phyloP scores from a whole-genome alignment of 2,329 filamentous ascomycete genomes.

The Alternaria arborescens region DNA sequence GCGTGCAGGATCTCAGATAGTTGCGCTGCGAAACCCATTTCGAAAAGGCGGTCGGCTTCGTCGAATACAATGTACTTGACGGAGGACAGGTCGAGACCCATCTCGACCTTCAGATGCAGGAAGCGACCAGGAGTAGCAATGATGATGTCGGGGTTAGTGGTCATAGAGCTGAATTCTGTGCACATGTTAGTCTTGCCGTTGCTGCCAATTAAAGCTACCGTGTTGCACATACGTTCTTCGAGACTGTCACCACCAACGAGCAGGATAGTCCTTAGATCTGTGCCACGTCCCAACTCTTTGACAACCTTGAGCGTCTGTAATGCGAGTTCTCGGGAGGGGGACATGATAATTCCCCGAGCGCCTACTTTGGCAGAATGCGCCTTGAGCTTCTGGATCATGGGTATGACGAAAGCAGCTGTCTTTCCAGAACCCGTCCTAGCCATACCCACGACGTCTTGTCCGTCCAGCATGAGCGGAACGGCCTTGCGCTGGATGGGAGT shows the following conservation, averaged over 20 bases:
- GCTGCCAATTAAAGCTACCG: neutral
- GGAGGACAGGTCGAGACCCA: constrained; percentile 89
- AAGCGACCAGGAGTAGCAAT: constrained; percentile 98
- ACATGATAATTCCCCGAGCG: constrained; percentile 85
- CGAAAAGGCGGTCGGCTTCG: constrained; percentile 94
- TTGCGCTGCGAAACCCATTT: constrained; percentile 97
- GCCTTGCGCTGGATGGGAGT: constrained; percentile 98
- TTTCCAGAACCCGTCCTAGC: constrained; percentile 98
- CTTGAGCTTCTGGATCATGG: constrained; percentile 95
- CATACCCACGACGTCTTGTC: constrained; percentile 98
- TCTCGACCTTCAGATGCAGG: constrained; percentile 95
- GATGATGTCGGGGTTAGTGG: constrained; percentile 93
- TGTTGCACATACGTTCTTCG: constrained; percentile 70
- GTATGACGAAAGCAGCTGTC: constrained; percentile 96
- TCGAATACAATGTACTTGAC: constrained; percentile 97
- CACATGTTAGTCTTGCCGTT: constrained; percentile 7
- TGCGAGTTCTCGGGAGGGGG: constrained; percentile 91
- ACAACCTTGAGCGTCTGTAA: constrained; percentile 96
- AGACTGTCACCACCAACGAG: constrained; percentile 94
- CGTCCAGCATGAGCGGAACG: constrained; percentile 87
- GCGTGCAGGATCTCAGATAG: constrained; percentile 92
- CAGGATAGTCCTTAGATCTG: constrained; percentile 87
- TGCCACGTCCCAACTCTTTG: constrained; percentile 90
- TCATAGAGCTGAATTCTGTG: constrained; percentile 82
- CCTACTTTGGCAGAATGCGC: constrained; percentile 87